Percentiles rank a stretch among this genome's conserved stretches.
These are phyloP conservation scores for Sarocladium kiliense DNA, from an alignment of 2,329 filamentous ascomycete species.

Conservation along the genomic window DNA sequence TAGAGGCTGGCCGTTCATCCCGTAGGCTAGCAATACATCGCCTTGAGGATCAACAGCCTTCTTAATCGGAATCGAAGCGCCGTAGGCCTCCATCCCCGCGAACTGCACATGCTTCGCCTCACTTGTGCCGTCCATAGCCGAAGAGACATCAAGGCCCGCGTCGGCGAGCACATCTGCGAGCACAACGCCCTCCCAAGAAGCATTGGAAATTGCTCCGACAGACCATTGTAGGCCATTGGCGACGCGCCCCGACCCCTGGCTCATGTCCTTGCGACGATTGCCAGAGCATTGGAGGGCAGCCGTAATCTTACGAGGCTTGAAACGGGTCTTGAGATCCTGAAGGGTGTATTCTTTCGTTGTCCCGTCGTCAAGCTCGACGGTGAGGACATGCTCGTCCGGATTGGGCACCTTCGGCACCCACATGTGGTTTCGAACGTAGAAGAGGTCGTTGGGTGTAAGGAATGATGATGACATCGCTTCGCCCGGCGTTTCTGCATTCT, in stretches of 20 bases:
- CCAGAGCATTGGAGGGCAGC: slow-evolving; percentile 57
- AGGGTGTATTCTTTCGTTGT: slow-evolving; percentile 48
- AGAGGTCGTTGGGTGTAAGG: slow-evolving; percentile 49
- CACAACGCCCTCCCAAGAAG: slow-evolving; percentile 52
- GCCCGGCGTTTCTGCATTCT: slow-evolving; percentile 56
- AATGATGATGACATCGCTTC: slow-evolving; percentile 43
- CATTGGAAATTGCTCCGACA: slow-evolving; percentile 55
- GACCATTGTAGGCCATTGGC: slow-evolving; percentile 57
- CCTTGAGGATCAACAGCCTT: slow-evolving; percentile 54
- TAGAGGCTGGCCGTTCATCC: slow-evolving; percentile 61
- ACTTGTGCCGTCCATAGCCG: slow-evolving; percentile 29
- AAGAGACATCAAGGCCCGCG: slow-evolving; percentile 42
- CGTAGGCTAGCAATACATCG: slow-evolving; percentile 62
- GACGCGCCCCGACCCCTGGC: slow-evolving; percentile 31
- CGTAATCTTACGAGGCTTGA: slow-evolving; percentile 45
- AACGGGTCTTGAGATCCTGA: slow-evolving; percentile 46
- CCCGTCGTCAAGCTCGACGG: slow-evolving; percentile 52
- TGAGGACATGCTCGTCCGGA: slow-evolving; percentile 38
- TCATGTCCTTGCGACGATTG: slow-evolving; percentile 56
- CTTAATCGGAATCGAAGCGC: slow-evolving; percentile 54
- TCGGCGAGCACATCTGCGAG: slow-evolving; percentile 52
- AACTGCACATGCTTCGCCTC: slow-evolving; percentile 51
- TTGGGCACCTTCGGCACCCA: slow-evolving; percentile 50
- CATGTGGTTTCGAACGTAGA: slow-evolving; percentile 60
- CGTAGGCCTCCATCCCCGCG: slow-evolving; percentile 54